Conservation (phyloP, 768 basidiomycete species). For the Amanita thiersii region DNA sequence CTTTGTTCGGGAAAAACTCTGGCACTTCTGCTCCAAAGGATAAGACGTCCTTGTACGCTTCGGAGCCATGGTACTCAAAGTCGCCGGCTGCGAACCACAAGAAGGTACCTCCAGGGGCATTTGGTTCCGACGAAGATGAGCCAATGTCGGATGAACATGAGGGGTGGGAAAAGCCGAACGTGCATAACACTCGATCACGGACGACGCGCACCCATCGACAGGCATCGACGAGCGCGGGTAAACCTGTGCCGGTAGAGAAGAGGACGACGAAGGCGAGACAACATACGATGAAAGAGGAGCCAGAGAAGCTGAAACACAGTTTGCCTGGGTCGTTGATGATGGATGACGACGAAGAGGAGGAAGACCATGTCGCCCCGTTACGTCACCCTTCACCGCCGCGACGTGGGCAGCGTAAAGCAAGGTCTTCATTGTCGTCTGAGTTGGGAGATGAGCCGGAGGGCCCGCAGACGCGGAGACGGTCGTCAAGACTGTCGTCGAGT, state of each 20-base stretch:
- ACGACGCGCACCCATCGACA: neutral
- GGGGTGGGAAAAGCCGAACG: slow-evolving; percentile 14
- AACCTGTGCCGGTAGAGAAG: slow-evolving; percentile 6
- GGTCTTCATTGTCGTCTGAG: slow-evolving; percentile 25
- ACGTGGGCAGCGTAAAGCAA: slow-evolving; percentile 16
- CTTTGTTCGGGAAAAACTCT: slow-evolving; percentile 17
- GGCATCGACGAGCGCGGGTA: slow-evolving; percentile 2
- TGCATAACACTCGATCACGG: slow-evolving; percentile 1
- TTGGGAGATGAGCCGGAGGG: slow-evolving; percentile 24
- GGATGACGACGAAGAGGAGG: slow-evolving; percentile 23
- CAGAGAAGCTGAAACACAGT: slow-evolving; percentile 5
- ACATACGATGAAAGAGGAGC: slow-evolving; percentile 5
- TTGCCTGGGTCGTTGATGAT: slow-evolving; percentile 11
- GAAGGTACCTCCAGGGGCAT: slow-evolving; percentile 38
- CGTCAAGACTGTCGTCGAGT: slow-evolving; percentile 30
- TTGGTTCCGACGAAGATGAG: slow-evolving; percentile 33
- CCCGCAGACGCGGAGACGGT: slow-evolving; percentile 31
- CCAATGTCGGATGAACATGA: slow-evolving; percentile 18
- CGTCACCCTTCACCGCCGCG: slow-evolving; percentile 24
- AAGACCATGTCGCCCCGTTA: slow-evolving; percentile 30
- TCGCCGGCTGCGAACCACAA: slow-evolving; percentile 13
- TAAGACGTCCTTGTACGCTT: slow-evolving; percentile 8
- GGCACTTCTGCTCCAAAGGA: slow-evolving; percentile 5
- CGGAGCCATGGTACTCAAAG: slow-evolving; percentile 13
- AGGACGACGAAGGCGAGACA: slow-evolving; percentile 6